Percentiles rank a stretch among this genome's conserved stretches.
Conservation (phyloP, 108 stramenopile species). For the Pseudonitzschia delicatissima region DNA sequence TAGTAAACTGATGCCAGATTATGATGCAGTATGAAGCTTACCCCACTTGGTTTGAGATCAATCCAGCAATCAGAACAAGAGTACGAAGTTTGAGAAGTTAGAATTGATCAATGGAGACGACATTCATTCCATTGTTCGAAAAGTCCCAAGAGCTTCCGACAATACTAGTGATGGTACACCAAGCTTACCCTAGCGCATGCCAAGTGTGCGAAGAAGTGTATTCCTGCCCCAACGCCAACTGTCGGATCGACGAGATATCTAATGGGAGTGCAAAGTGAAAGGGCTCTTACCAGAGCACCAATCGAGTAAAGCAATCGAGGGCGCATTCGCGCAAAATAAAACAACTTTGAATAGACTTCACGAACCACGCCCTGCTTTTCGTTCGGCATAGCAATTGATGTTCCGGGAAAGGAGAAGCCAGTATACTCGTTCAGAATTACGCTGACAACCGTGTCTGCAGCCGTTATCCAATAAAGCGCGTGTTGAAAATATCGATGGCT, state of each 20-base stretch:
- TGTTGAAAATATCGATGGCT: constrained; percentile 1
- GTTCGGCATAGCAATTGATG: neutral
- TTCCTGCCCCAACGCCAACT: constrained; percentile 35
- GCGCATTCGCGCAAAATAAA: constrained; percentile 34
- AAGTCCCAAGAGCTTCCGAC: too few relatives aligned
- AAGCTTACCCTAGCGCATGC: constrained; percentile 18
- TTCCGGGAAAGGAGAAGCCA: neutral
- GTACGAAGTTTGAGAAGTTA: neutral
- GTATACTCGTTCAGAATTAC: constrained; percentile 27
- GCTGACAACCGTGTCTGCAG: constrained; percentile 22
- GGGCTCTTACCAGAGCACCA: constrained; percentile 25
- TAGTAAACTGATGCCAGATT: neutral
- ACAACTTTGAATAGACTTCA: constrained; percentile 27
- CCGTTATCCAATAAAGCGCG: constrained; percentile 16
- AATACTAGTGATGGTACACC: neutral
- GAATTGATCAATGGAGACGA: neutral
- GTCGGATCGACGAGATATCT: constrained; percentile 23
- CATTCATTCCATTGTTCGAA: neutral
- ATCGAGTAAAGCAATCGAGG: constrained; percentile 31
- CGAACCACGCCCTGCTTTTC: constrained; percentile 2
- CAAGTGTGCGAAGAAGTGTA: constrained; percentile 28
- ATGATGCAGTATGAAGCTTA: neutral
- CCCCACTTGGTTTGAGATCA: neutral
- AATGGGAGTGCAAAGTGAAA: constrained; percentile 27
- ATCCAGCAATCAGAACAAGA: neutral